Evolutionary conservation across 345 rosid genomes (phyloP).

Genomic region (Ailanthus altissimus): DNA sequence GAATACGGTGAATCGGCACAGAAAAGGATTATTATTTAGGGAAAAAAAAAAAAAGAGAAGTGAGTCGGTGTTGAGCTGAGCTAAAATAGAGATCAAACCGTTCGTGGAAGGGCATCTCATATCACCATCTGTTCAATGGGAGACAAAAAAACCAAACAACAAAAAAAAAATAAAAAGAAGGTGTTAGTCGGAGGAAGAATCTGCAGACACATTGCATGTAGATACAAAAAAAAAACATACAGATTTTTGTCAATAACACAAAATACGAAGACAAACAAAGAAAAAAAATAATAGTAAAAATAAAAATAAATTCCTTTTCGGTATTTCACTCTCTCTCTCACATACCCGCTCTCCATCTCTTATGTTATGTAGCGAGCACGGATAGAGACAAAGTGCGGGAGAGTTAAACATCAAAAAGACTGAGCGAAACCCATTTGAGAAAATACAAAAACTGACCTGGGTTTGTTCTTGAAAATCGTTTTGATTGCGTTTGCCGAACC

Average conservation of each 20-base stretch:
- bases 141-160: conserved; percentile 28
- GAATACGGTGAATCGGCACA: conserved; percentile 23
- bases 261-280: conserved; percentile 30
- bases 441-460: conserved; percentile 39
- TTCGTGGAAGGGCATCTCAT: conserved; percentile 58
- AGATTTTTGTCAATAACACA: conserved; percentile 37
- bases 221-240: conserved; percentile 28
- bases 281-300: conserved; percentile 18
- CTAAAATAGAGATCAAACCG: conserved; percentile 36
- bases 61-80: conserved; percentile 40
- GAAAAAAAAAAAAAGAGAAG: conserved; percentile 33
- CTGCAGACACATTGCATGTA: conserved; percentile 62
- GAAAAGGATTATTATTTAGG: conserved; percentile 10
- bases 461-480: conserved; percentile 29
- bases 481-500: conserved; percentile 30
- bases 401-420: conserved; percentile 25
- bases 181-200: conserved; percentile 37
- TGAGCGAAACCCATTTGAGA: conserved; percentile 22
- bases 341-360: conserved; percentile 15
- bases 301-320: neutral
- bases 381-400: conserved; percentile 26
- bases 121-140: conserved; percentile 52
- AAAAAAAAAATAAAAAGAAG: conserved; percentile 19
- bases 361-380: conserved; percentile 18
- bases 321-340: neutral